phyloP scores from a whole-genome alignment of 106 monocot species.

The Apostasia shenzhenica region DNA sequence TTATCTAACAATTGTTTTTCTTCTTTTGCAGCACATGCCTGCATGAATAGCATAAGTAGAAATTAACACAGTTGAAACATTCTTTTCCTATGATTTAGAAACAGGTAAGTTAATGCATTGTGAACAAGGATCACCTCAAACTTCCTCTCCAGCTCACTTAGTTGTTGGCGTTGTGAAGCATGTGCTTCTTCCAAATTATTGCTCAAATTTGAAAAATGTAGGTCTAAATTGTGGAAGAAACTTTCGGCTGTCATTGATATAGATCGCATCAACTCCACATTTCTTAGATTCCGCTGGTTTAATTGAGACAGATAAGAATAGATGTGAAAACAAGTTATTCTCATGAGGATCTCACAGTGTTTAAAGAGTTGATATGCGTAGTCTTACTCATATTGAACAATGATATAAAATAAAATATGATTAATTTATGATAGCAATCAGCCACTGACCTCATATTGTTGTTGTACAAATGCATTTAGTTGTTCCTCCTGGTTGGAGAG shows the following conservation, averaged over 20 bases:
- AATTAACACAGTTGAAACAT: background rate
- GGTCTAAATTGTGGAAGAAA: conserved; percentile 63
- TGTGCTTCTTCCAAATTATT: conserved; percentile 67
- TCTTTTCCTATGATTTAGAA: background rate
- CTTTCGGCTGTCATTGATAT: conserved; percentile 58
- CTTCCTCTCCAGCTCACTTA: conserved; percentile 75
- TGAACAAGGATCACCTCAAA: conserved; percentile 50
- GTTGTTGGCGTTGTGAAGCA: conserved; percentile 43
- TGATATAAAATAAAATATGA: background rate
- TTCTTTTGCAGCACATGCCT: conserved; percentile 75
- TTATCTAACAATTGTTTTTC: conserved; percentile 72
- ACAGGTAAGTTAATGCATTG: background rate
- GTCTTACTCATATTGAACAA: background rate
- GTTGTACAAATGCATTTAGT: conserved; percentile 38
- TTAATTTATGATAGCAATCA: background rate
- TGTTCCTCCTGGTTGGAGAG: conserved; percentile 56
- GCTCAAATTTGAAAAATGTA: conserved; percentile 50
- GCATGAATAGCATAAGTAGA: conserved; percentile 6
- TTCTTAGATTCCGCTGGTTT: conserved; percentile 58
- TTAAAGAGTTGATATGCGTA: too few species aligned
- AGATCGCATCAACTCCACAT: conserved; percentile 52
- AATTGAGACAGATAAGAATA: too few species aligned
- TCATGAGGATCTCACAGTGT: too few species aligned
- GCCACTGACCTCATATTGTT: conserved; percentile 19
- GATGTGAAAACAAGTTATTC: too few species aligned